Base-by-base conservation (phyloP, 1,284 basidiomycete genomes). In the Uromyces viciae-fabae region DNA sequence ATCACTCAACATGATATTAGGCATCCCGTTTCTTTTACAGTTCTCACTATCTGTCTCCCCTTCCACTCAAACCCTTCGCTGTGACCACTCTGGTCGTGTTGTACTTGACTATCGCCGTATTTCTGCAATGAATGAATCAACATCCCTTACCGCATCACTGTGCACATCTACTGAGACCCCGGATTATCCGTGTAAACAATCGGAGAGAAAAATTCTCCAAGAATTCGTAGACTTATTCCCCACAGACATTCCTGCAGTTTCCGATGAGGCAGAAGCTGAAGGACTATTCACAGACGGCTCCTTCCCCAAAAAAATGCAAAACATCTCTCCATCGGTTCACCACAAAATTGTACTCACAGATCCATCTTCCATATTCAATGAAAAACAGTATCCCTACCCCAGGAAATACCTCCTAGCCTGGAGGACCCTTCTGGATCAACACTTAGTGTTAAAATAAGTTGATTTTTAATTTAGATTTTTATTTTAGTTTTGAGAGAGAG, bases 301-400 rank as follows among this genome's bases (percentile, higher is more conserved):
- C 7, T 71, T 71, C 68, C 68, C 69, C 17, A 33, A 72, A 36
- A 49, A 49, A 28, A 22, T 46, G 38, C 69, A 72, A 28, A 43
- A 43, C 31, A 43, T 36, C 31, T 49, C 42, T 28, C 52, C 69
- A 9, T 28, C 17, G 36, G 49, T 72, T 22, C n/a, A 36, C 11
- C 69, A 72, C 40, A 72, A 72, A 17, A 72, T 72, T 9, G 49
- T 72, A 54, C 42, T 72, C 7, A 72, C 69, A 19, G 69, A 72
- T 22, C 69, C 17, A 3, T 25, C 46, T 28, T 40, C 69, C 14
- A 28, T 7, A 22, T 46, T 72, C 42, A 72, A 72, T 72, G 69
- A 72, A 40, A 40, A 36, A 49, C 69, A 72, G n/a, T 72, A 72
- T 25, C 69, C 69, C 11, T 72, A 72, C 31, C 69, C 69, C 42